A percentile compares a stretch with the other conserved stretches of the same genome.
phyloP scores from a whole-genome alignment of 768 basidiomycete genomes.

The Antrodiella citrinella region DNA sequence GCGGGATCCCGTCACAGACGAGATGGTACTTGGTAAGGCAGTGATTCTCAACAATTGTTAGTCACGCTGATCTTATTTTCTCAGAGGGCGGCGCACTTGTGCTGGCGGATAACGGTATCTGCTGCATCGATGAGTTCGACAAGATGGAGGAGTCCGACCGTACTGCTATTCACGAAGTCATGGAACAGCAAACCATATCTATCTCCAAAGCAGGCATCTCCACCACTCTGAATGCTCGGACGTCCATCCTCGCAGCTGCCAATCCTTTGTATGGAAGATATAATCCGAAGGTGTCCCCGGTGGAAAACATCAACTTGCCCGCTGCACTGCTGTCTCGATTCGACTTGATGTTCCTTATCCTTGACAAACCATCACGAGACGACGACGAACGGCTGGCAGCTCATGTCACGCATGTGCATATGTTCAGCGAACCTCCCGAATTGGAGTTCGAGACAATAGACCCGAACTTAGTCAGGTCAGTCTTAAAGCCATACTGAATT shows the following conservation, averaged over 20 bases:
- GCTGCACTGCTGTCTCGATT: conserved; percentile 95
- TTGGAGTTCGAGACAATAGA: conserved; percentile 80
- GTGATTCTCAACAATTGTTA: too few relatives aligned
- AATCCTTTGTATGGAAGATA: conserved; percentile 98
- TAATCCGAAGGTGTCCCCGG: conserved; percentile 95
- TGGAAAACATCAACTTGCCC: conserved; percentile 98
- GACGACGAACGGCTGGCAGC: conserved; percentile 94
- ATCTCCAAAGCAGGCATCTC: conserved; percentile 99
- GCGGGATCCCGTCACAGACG: conserved; percentile 98
- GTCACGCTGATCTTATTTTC: too few relatives aligned
- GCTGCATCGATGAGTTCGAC: conserved; percentile 99
- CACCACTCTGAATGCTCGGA: conserved; percentile 94
- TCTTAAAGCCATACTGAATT: background rate
- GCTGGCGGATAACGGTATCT: conserved; percentile 97
- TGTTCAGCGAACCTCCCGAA: conserved; percentile 86
- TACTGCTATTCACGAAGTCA: conserved; percentile 99
- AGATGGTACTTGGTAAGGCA: conserved; percentile 97
- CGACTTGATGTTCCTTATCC: conserved; percentile 91
- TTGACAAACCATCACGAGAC: conserved; percentile 92
- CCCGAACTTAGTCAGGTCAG: conserved; percentile 81
- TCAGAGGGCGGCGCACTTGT: conserved; percentile 99
- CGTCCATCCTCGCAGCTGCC: conserved; percentile 95
- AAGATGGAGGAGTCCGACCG: conserved; percentile 99
- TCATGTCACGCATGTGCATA: conserved; percentile 97
- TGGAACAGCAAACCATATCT: conserved; percentile 99